Conservation (phyloP, 164 flowering plant species). For the Magnolia sinica region DNA sequence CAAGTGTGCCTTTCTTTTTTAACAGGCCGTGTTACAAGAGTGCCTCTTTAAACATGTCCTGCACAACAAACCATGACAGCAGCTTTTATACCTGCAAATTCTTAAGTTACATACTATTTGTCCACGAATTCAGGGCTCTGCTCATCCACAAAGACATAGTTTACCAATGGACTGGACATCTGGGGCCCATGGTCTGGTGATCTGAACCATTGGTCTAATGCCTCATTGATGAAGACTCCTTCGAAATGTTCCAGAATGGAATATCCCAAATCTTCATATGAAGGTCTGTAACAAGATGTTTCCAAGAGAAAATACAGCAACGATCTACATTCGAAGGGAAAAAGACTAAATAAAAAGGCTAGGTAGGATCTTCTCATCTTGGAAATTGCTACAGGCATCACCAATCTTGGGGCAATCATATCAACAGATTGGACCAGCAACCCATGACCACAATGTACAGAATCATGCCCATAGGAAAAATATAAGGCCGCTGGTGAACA, state of each 20-base stretch:
- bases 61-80: too few species aligned
- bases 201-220: neutral
- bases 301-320: neutral
- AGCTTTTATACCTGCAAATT: too few species aligned
- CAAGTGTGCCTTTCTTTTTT: too few species aligned
- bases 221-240: neutral
- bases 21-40: too few species aligned
- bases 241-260: neutral
- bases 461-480: neutral
- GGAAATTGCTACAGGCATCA: too few species aligned
- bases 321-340: too few species aligned
- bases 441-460: neutral
- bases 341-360: too few species aligned
- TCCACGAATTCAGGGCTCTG: neutral
- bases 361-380: too few species aligned
- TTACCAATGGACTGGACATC: neutral
- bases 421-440: neutral
- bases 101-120: too few species aligned
- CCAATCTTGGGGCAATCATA: too few species aligned
- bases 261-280: neutral
- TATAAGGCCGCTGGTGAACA: neutral
- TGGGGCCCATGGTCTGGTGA: neutral
- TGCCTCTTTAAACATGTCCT: too few species aligned
- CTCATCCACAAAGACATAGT: neutral
- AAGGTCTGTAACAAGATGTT: neutral